These are phyloP conservation scores for Penicillium sp. DNA, from an alignment of 2,329 filamentous ascomycete genomes.

Conservation along the genomic window DNA sequence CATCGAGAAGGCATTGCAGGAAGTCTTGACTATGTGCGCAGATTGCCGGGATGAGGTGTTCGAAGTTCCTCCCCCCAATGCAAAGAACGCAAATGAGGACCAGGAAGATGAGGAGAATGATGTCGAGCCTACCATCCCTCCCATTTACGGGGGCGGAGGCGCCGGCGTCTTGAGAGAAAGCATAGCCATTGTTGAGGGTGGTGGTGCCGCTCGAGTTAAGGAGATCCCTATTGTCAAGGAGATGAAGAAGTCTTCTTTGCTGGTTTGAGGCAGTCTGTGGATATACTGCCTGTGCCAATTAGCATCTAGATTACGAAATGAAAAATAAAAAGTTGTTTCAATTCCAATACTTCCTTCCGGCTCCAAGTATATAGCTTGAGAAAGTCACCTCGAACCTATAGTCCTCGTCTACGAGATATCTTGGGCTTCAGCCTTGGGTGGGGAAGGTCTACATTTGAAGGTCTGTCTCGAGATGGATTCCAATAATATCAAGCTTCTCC, in stretches of 20 bases:
- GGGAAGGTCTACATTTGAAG: neutral
- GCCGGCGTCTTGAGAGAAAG: constrained; percentile 45
- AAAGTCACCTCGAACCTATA: neutral
- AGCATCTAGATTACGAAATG: constrained; percentile 2
- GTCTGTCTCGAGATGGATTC: neutral
- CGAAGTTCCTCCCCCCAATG: constrained; percentile 30
- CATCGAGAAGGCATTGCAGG: constrained; percentile 70
- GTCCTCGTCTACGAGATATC: too few species aligned
- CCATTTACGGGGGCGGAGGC: constrained; percentile 18
- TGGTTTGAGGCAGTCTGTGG: constrained; percentile 28
- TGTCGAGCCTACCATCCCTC: constrained; percentile 26
- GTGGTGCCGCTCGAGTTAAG: constrained; percentile 32
- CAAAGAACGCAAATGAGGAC: constrained; percentile 15
- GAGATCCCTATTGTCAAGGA: constrained; percentile 55
- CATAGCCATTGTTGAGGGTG: constrained; percentile 37
- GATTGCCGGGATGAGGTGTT: constrained; percentile 72
- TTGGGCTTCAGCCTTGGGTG: neutral
- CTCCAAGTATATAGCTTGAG: neutral
- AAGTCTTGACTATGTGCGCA: constrained; percentile 70
- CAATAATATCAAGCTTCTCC: neutral
- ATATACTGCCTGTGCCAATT: neutral
- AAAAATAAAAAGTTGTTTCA: constrained; percentile 3
- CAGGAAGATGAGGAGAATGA: constrained; percentile 25
- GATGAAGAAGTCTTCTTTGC: constrained; percentile 42
- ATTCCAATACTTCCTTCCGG: neutral